phyloP scores from a whole-genome alignment of 768 basidiomycete genomes.

The Panellus pusillus region DNA sequence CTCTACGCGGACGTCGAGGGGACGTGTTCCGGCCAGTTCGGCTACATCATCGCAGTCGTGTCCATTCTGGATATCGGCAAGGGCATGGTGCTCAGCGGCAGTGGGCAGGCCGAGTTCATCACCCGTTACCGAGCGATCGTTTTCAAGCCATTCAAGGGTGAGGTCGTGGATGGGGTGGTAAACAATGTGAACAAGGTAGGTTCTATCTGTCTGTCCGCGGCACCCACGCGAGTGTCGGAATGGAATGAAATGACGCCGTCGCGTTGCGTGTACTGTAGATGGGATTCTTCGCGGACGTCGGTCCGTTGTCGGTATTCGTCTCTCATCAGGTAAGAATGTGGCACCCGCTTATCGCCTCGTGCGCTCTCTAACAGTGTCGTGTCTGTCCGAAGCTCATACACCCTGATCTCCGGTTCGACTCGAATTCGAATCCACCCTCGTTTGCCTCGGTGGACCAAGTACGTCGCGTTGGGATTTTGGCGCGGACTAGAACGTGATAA shows the following conservation, averaged over 20 bases:
- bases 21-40: conserved; percentile 93
- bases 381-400: conserved; percentile 73
- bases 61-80: conserved; percentile 90
- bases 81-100: conserved; percentile 88
- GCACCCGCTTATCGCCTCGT: not conserved
- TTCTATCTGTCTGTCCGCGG: not conserved
- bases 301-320: conserved; percentile 91
- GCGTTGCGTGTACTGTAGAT: conserved; percentile 55
- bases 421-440: conserved; percentile 95
- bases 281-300: conserved; percentile 98
- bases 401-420: conserved; percentile 92
- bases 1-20: conserved; percentile 97
- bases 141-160: conserved; percentile 99
- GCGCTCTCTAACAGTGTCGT: conserved; percentile 1
- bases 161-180: conserved; percentile 96
- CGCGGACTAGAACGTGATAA: not conserved
- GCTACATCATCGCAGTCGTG: conserved; percentile 91
- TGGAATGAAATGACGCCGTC: not conserved
- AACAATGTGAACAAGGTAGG: conserved; percentile 93
- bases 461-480: conserved; percentile 11
- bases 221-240: not conserved
- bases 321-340: conserved; percentile 78
- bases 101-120: conserved; percentile 94
- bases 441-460: conserved; percentile 92
- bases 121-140: conserved; percentile 95